These are phyloP conservation scores for Sphaerostilbella broomeana DNA, from an alignment of 2,329 filamentous ascomycete genomes.

Conservation along the genomic window DNA sequence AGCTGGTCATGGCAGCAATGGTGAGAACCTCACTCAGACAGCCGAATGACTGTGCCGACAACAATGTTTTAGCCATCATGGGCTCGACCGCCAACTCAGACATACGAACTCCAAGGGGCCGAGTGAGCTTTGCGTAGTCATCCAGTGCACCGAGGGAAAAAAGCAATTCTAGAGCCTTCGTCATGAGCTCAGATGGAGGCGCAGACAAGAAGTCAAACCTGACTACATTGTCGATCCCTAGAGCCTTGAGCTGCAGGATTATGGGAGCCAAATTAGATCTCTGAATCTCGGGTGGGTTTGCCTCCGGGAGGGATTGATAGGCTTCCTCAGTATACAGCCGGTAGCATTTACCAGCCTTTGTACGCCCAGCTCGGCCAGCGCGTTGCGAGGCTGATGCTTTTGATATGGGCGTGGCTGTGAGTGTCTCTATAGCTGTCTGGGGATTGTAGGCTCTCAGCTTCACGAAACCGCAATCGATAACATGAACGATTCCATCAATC, in stretches of 20 bases:
- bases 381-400: constrained; percentile 91
- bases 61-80: constrained; percentile 87
- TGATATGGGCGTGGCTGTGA: constrained; percentile 76
- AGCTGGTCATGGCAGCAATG: constrained; percentile 88
- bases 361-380: constrained; percentile 83
- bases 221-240: constrained; percentile 90
- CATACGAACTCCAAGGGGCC: constrained; percentile 82
- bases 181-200: constrained; percentile 77
- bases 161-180: constrained; percentile 79
- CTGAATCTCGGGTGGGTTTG: constrained; percentile 84
- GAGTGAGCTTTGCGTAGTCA: constrained; percentile 82
- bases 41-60: constrained; percentile 66
- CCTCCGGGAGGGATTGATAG: constrained; percentile 58
- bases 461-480: constrained; percentile 85
- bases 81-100: constrained; percentile 89
- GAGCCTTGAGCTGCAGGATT: constrained; percentile 84
- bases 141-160: constrained; percentile 83
- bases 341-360: constrained; percentile 87
- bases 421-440: constrained; percentile 74
- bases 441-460: constrained; percentile 86
- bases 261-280: constrained; percentile 83
- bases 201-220: constrained; percentile 84
- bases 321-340: constrained; percentile 78
- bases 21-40: constrained; percentile 82
- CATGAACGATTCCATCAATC: constrained; percentile 84